These are phyloP conservation scores for Zygosaccharomyces bailii DNA, from an alignment of 805 yeast species.

Conservation along the genomic window DNA sequence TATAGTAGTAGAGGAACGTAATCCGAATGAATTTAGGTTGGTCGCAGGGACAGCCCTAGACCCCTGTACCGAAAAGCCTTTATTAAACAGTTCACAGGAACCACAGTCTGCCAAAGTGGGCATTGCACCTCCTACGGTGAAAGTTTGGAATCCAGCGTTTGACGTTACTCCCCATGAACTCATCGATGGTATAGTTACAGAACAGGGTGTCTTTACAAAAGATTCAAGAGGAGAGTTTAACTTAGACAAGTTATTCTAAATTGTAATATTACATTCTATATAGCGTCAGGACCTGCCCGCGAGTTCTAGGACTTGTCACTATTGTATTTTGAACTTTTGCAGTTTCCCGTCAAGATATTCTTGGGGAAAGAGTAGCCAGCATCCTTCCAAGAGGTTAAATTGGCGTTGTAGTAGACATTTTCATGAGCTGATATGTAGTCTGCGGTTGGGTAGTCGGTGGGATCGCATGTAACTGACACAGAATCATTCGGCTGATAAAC, in stretches of 20 bases:
- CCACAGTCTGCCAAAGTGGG: slow-evolving; percentile 54
- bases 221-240: slow-evolving; percentile 48
- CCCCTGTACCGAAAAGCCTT: slow-evolving; percentile 23
- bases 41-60: slow-evolving; percentile 64
- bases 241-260: slow-evolving; percentile 32
- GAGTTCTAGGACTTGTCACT: not conserved
- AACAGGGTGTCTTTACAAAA: slow-evolving; percentile 57
- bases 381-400: slow-evolving; percentile 67
- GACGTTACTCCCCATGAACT: slow-evolving; percentile 84
- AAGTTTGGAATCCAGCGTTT: slow-evolving; percentile 95
- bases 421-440: slow-evolving; percentile 74
- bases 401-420: slow-evolving; percentile 64
- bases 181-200: slow-evolving; percentile 89
- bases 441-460: slow-evolving; percentile 75
- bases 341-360: slow-evolving; percentile 54
- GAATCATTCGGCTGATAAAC: slow-evolving; percentile 79
- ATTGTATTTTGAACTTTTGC: slow-evolving; percentile 36
- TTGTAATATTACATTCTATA: not conserved
- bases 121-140: slow-evolving; percentile 78
- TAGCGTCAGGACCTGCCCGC: slow-evolving; percentile 4
- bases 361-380: slow-evolving; percentile 75
- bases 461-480: slow-evolving; percentile 75
- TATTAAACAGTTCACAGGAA: slow-evolving; percentile 26
- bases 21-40: slow-evolving; percentile 70
- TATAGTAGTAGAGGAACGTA: slow-evolving; percentile 85